A percentile compares a stretch with the other conserved stretches of the same genome.
Evolutionary conservation across 202 grass and related monocot genomes (phyloP).

Genomic region (Setaria italica): DNA sequence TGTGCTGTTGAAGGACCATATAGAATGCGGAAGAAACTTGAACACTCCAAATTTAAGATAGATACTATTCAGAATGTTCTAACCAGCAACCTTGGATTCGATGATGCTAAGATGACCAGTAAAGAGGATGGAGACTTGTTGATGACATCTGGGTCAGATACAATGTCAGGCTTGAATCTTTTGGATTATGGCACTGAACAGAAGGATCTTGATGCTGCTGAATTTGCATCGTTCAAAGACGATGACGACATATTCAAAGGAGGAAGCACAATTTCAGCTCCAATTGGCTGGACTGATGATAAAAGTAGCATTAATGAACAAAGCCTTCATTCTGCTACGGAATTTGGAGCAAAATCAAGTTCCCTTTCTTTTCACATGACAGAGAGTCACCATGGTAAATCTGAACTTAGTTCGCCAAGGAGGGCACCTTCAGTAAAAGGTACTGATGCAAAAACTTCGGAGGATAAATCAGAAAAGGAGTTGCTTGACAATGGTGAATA

Average conservation of each 20-base stretch:
- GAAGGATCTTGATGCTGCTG: slow-evolving; percentile 68
- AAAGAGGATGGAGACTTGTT: slow-evolving; percentile 64
- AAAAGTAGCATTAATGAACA: slow-evolving; percentile 82
- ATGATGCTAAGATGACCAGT: slow-evolving; percentile 52
- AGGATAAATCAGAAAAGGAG: slow-evolving; percentile 90
- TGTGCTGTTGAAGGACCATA: slow-evolving; percentile 98
- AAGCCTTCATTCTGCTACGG: slow-evolving; percentile 91
- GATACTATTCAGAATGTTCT: slow-evolving; percentile 95
- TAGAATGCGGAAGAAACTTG: slow-evolving; percentile 98
- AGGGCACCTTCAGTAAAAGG: slow-evolving; percentile 64
- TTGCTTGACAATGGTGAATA: slow-evolving; percentile 98
- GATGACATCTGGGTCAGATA: slow-evolving; percentile 71
- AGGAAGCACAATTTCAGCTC: slow-evolving; percentile 65
- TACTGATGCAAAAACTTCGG: slow-evolving; percentile 75
- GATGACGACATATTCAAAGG: slow-evolving; percentile 74
- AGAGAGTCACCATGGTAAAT: slow-evolving; percentile 70
- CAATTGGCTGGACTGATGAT: slow-evolving; percentile 87
- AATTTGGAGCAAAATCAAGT: slow-evolving; percentile 88
- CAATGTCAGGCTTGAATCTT: slow-evolving; percentile 84
- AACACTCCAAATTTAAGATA: slow-evolving; percentile 85
- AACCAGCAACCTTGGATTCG: slow-evolving; percentile 57
- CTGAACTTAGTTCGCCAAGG: slow-evolving; percentile 82
- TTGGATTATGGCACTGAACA: slow-evolving; percentile 64
- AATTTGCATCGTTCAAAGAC: slow-evolving; percentile 70
- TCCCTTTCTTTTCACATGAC: slow-evolving; percentile 78